Base-by-base conservation (phyloP, 2,329 filamentous ascomycete genomes). In the Fusarium hainanense region DNA sequence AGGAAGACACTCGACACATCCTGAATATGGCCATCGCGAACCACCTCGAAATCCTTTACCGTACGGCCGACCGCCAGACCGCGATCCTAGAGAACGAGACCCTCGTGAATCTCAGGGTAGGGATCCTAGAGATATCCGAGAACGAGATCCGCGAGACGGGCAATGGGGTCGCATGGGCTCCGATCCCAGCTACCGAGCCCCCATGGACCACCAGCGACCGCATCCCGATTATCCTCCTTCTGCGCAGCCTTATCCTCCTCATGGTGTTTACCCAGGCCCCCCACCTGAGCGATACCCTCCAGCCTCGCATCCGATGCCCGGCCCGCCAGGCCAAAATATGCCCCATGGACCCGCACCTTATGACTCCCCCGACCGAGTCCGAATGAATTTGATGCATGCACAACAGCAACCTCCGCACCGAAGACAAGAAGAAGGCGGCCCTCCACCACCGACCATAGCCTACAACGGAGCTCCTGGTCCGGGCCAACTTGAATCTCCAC, bases 351-450 rank as follows among this genome's bases (percentile, higher is more conserved):
- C 77, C 14, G 75, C 74, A 11, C 77, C 82, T 1, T 87, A 83
- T 66, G 84, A 87, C 21, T 85, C 85, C 11, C 84, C 85, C 6
- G 86, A 87, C 12, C 82, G 83, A n/a, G 81, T 82, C 23, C 81
- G 83, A 48, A 81, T 84, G 70, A 79, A 78, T 14, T 77, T 79
- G 23, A 77, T 79, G 20, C 72, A 74, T 27, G 76, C 75, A 18
- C 79, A 77, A 30, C 79, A 79, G 18, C 80, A 78, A 49, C 80
- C 78, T 54, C 77, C 77, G n/a, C 79, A 80, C 40, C 82, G 81
- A 56, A 79, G 84, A 43, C 80, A 79, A 23, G 85, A 88, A 40
- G 86, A 88, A 34, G 81, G 79, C 6, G 81, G 79, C 4, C 82
- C 83, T 0, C 84, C 83, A 14, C 84, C 85, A 5, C 84, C 84